These are phyloP conservation scores for Luvunga scandens DNA, from an alignment of 345 rosid genomes.

Conservation along the genomic window DNA sequence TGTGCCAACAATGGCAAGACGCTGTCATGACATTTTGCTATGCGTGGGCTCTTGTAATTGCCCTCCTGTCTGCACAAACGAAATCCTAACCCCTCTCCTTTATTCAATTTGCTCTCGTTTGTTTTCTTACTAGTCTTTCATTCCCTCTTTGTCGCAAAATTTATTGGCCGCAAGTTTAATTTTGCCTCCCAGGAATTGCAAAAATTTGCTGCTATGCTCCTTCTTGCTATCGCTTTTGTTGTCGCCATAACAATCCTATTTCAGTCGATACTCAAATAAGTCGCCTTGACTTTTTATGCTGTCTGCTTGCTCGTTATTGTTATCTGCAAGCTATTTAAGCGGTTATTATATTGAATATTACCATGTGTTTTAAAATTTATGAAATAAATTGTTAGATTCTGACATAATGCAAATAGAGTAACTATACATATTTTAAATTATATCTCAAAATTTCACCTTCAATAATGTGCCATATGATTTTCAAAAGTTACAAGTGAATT, in stretches of 20 bases:
- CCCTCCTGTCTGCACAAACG: neutral
- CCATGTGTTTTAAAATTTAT: too few relatives aligned
- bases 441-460: too few relatives aligned
- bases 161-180: neutral
- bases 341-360: too few relatives aligned
- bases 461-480: too few relatives aligned
- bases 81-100: neutral
- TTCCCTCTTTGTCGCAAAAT: slow-evolving; percentile 2
- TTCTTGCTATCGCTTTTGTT: neutral
- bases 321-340: neutral
- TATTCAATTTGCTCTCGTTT: neutral
- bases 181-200: neutral
- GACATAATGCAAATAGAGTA: too few relatives aligned
- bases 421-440: too few relatives aligned
- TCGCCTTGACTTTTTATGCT: neutral
- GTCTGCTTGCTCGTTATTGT: neutral
- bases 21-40: neutral
- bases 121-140: neutral
- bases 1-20: neutral
- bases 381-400: too few relatives aligned
- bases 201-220: neutral
- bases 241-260: neutral
- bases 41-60: neutral
- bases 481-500: too few relatives aligned
- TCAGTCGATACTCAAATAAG: neutral